A percentile compares a stretch with the other conserved stretches of the same genome.
Conservation (phyloP, 768 basidiomycete species). For the Tulasnella sp. region DNA sequence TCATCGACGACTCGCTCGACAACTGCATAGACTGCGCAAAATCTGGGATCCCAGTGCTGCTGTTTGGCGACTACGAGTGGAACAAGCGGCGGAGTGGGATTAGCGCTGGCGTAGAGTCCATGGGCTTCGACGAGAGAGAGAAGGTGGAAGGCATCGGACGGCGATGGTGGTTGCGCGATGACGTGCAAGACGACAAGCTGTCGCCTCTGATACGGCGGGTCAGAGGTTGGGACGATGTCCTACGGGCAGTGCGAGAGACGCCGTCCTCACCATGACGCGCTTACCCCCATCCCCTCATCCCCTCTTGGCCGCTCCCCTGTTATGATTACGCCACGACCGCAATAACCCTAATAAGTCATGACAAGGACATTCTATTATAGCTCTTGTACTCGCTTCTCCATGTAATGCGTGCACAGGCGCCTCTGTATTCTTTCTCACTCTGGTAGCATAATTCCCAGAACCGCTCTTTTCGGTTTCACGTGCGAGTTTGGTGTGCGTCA, state of each 20-base stretch:
- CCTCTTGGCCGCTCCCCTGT: neutral
- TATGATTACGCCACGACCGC: neutral
- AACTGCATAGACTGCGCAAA: slow-evolving; percentile 67
- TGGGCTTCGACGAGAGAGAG: slow-evolving; percentile 41
- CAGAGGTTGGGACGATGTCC: slow-evolving; percentile 28
- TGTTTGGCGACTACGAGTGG: slow-evolving; percentile 68
- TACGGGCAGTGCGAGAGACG: slow-evolving; percentile 21
- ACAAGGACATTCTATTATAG: slow-evolving; percentile 1
- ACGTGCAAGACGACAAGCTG: slow-evolving; percentile 16
- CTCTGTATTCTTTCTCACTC: neutral
- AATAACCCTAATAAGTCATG: neutral
- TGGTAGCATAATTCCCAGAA: neutral
- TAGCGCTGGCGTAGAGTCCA: slow-evolving; percentile 34
- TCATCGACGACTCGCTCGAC: slow-evolving; percentile 82
- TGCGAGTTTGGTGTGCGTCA: slow-evolving; percentile 17
- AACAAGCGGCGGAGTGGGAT: slow-evolving; percentile 58
- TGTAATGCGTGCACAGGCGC: neutral
- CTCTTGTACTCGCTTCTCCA: neutral
- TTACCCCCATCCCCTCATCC: neutral
- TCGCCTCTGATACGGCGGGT: slow-evolving; percentile 25
- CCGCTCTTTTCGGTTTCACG: neutral
- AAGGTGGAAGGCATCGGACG: slow-evolving; percentile 33
- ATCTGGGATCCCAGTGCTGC: slow-evolving; percentile 58
- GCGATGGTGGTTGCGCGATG: slow-evolving; percentile 36
- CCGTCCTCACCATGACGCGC: neutral